phyloP scores from a whole-genome alignment of 106 monocot genomes.

The Iris macrosiphon region DNA sequence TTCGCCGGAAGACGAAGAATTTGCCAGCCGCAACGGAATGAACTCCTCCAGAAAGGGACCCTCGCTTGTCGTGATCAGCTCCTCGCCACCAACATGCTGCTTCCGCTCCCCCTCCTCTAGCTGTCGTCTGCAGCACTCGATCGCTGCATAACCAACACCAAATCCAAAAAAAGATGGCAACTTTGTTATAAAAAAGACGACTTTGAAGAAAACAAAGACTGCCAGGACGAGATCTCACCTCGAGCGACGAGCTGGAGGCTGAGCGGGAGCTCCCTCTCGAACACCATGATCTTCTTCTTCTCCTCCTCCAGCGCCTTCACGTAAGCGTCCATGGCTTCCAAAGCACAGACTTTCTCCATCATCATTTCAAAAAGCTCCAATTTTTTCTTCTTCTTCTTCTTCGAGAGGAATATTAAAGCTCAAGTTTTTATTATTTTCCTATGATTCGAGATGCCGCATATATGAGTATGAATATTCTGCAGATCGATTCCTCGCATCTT shows the following conservation, averaged over 20 bases:
- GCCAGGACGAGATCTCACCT: not conserved
- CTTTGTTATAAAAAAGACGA: not conserved
- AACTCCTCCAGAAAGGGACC: conserved; percentile 24
- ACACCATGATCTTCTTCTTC: conserved; percentile 39
- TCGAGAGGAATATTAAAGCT: no score
- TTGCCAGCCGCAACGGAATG: conserved; percentile 13
- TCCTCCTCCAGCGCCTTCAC: conserved; percentile 39
- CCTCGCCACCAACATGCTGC: not conserved
- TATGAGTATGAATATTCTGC: no score
- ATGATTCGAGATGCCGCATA: no score
- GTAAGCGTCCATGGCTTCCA: conserved; percentile 18
- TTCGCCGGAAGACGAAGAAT: not conserved
- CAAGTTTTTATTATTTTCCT: no score
- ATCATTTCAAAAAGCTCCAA: no score
- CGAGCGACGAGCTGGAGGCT: conserved; percentile 38
- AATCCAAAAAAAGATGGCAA: conserved; percentile 2
- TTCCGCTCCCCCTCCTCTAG: not conserved
- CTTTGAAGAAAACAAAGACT: not conserved
- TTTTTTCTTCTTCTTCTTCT: no score
- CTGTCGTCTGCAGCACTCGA: conserved; percentile 2
- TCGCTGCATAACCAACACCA: conserved; percentile 12
- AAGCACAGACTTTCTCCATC: no score
- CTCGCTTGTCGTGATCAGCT: not conserved
- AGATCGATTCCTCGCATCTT: no score
- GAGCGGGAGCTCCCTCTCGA: conserved; percentile 49